Base-by-base conservation (phyloP, 140 eudicot genomes). In the Ambrosia hybrid region DNA sequence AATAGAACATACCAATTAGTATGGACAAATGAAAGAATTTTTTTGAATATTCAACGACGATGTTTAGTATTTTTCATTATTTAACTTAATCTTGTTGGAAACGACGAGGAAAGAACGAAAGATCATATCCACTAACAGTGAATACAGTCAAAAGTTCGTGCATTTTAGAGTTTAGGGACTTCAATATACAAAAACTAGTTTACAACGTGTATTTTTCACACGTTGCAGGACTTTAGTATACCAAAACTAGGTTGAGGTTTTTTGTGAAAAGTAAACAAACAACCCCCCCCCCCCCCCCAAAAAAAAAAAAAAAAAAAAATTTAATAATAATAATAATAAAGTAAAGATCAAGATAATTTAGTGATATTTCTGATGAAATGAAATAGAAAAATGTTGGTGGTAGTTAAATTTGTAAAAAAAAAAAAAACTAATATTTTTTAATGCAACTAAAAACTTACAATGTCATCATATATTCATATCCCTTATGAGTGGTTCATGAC, bases 401-500 rank as follows among this genome's bases (percentile, higher is more conserved):
- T 12, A 9, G 34, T 33, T 34, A 13, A 36, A 48, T 37, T 11
- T 37, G 48, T 58, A n/a, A n/a, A n/a, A n/a, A n/a, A 48, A 41
- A 16, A 11, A 46, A 45, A 57, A 58, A 68, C 45, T 68, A 68
- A 15, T 15, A 10, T 58, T 49, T 41, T 61, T 39, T 17, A 36
- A 10, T 38, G 38, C 1, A 69, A 30, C 39, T 36, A 51, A 16
- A 14, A 53, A 75, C 87, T 79, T 83, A 79, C 87, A 56, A 46
- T 36, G 55, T 45, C 57, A 15, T 71, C 78, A 12, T 71, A n/a
- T 68, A 61, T 26, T 67, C 46, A 52, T 51, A 73, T 68, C 78
- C 79, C 77, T 79, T 76, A 60, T 80, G 9, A 36, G 14, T 65
- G 86, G 85, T 76, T 75, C 37, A 76, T 53, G 60, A 72, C 78